phyloP scores from a whole-genome alignment of 192 early-diverging fungal species.

The Umbelopsis ramanniana region DNA sequence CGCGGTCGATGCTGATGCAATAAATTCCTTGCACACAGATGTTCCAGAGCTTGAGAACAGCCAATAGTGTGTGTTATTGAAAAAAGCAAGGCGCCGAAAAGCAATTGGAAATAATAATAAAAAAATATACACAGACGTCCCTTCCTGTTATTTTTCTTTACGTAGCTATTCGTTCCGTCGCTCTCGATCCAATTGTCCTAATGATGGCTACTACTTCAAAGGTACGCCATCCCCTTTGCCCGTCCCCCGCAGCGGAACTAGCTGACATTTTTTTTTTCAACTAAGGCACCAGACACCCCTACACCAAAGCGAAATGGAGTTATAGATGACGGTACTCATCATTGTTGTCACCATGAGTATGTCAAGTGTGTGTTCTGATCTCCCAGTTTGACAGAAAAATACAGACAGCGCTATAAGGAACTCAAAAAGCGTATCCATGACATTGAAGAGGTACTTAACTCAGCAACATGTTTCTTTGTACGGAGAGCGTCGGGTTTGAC shows the following conservation, averaged over 20 bases:
- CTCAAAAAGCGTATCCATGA: slow-evolving; percentile 54
- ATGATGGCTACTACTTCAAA: slow-evolving; percentile 15
- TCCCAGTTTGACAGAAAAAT: slow-evolving; percentile 12
- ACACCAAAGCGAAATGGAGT: slow-evolving; percentile 14
- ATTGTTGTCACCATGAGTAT: neutral
- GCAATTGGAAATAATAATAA: slow-evolving; percentile 7
- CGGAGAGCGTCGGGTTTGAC: neutral
- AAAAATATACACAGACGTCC: slow-evolving; percentile 4
- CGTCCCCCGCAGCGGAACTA: neutral
- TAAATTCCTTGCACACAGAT: neutral
- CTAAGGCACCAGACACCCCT: slow-evolving; percentile 11
- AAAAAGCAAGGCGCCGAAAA: slow-evolving; percentile 13
- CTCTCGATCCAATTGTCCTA: neutral
- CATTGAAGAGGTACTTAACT: slow-evolving; percentile 50
- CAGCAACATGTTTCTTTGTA: neutral
- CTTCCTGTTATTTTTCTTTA: neutral
- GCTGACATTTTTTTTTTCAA: slow-evolving; percentile 3
- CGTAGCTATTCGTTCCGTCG: neutral
- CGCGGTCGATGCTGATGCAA: neutral
- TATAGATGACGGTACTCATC: neutral
- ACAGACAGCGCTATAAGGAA: slow-evolving; percentile 50
- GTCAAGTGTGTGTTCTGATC: neutral
- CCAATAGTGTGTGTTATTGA: neutral
- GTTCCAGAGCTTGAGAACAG: neutral
- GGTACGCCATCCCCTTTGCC: neutral